Base-by-base conservation (phyloP, 169 alveolate genomes). In the Plasmodium inui region DNA sequence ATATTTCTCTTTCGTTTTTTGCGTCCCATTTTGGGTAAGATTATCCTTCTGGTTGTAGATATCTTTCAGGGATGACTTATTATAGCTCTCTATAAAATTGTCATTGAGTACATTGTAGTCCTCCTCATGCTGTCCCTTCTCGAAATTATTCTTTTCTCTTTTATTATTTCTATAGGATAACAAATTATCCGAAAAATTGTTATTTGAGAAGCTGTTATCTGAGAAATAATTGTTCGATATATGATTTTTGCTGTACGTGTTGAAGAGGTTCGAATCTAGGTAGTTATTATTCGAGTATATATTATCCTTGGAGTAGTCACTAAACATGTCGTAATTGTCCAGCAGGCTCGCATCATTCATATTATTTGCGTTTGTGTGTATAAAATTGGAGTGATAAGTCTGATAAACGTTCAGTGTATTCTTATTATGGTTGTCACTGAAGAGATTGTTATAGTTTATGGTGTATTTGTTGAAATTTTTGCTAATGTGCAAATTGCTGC, bases 381-480 rank as follows among this genome's bases (percentile, higher is more conserved):
- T 55, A 39, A 89, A 89, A 78, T 80, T 89, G 26, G 74, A 28
- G 71, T 89, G 82, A 78, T 89, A 78, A 12, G 94, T 78, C 74
- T 89, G 90, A 57, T 61, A 89, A 19, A 14, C 50, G 67, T 89
- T 80, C 6, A 89, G 53, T 0, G 94, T 73, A 61, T 89, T 37
- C 10, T 89, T 80, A 70, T 85, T 85, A 70, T 76, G 30, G 72
- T 67, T 79, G 72, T 78, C 88, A 53, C 94, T 89, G 50, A 89
- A 89, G 50, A 91, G 26, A 28, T 80, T 91, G 39, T 91, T 91
- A 82, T 91, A 91, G 76, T 91, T 91, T 8, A 91, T 91, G 8
- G 91, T 67, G 57, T 91, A 91, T 53, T 89, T 89, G 61, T 89
- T 89, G 73, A 89, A 89, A 79, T 89, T 81, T 28, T 89, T 89